Percentiles rank a stretch among this genome's conserved stretches.
Conservation (phyloP, 257 asterid species). For the Plantago elongata region DNA sequence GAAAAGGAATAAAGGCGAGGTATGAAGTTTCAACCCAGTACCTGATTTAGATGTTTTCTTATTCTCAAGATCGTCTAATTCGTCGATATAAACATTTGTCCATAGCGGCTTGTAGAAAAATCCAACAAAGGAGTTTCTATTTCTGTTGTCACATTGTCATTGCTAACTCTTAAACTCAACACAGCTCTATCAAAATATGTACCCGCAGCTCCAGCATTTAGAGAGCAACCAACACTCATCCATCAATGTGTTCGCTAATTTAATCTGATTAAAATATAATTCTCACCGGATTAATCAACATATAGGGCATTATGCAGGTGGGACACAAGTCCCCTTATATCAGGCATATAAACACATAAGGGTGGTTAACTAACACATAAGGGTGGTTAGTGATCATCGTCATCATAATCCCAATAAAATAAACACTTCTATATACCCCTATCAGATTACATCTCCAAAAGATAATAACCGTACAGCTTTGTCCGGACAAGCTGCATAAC, state of each 20-base stretch:
- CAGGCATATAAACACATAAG: slow-evolving; percentile 12
- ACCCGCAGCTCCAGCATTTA: slow-evolving; percentile 98
- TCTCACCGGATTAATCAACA: too few species aligned
- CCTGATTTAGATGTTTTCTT: too few species aligned
- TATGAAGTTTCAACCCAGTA: too few species aligned
- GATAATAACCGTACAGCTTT: slow-evolving; percentile 30
- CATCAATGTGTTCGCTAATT: too few species aligned
- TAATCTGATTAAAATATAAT: too few species aligned
- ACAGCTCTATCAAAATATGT: slow-evolving; percentile 90
- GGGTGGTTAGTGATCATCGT: slow-evolving; percentile 1
- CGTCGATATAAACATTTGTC: slow-evolving; percentile 95
- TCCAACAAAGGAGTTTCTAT: slow-evolving; percentile 94
- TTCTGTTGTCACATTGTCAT: slow-evolving; percentile 82
- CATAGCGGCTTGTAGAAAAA: slow-evolving; percentile 85
- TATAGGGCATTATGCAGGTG: too few species aligned
- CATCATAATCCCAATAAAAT: slow-evolving; percentile 20
- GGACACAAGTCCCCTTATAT: background rate
- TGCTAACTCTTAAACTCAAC: slow-evolving; percentile 86
- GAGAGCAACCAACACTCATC: slow-evolving; percentile 66
- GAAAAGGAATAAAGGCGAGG: too few species aligned
- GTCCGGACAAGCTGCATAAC: slow-evolving; percentile 16
- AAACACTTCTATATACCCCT: background rate
- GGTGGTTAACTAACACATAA: background rate
- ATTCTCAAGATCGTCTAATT: too few species aligned
- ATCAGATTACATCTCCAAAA: slow-evolving; percentile 36